phyloP scores from a whole-genome alignment of 176 grass and related monocot species.

The Sorghum bicolor region Sorghum_bicolor_NCBIv3 NC_012870.2:24343501-24344000 shows the following conservation, averaged over 20 bases:
- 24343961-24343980: conserved; percentile 50
- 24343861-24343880: conserved; percentile 16
- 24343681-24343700: neutral
- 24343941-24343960: conserved; percentile 64
- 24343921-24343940: conserved; percentile 46
- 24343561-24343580: neutral
- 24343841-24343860: neutral
- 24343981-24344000: conserved; percentile 68
- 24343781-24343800: neutral
- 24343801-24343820: neutral
- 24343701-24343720: neutral
- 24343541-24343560: neutral
- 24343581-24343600: neutral
- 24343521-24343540: neutral
- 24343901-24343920: conserved; percentile 45
- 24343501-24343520: neutral
- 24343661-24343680: neutral
- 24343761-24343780: neutral
- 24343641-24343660: neutral
- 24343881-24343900: conserved; percentile 76
- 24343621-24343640: neutral
- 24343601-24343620: neutral
- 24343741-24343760: neutral
- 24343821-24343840: neutral
- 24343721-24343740: neutral